These are phyloP conservation scores for Orychophragmus violaceus DNA, from an alignment of 345 rosid species.

Conservation along the genomic window DNA sequence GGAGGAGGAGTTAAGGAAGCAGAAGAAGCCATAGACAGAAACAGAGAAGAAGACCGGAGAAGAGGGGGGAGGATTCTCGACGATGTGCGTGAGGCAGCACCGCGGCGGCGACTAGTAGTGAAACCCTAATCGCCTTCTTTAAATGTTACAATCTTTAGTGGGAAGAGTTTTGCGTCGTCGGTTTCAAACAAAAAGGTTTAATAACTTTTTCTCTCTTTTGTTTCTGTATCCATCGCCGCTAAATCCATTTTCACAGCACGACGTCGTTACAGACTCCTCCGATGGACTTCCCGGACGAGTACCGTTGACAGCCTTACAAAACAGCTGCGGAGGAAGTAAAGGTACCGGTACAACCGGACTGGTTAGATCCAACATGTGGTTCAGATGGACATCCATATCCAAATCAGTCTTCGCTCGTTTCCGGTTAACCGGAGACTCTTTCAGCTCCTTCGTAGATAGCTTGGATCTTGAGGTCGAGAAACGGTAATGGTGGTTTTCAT, in stretches of 20 bases:
- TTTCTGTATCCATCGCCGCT: conserved; percentile 30
- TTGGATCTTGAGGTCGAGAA: conserved; percentile 59
- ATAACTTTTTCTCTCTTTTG: conserved; percentile 16
- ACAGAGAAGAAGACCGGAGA: too few species aligned
- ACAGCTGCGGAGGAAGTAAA: conserved; percentile 14
- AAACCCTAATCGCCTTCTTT: too few species aligned
- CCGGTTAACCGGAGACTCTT: conserved; percentile 4
- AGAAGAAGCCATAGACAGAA: too few species aligned
- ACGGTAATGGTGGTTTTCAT: conserved; percentile 39
- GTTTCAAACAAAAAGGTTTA: conserved; percentile 50
- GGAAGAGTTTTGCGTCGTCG: conserved; percentile 15
- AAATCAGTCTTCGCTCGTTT: neutral
- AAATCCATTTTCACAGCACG: conserved; percentile 50
- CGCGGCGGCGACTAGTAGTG: too few species aligned
- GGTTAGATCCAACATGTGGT: neutral
- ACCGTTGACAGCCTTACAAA: conserved; percentile 14
- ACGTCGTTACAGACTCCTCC: conserved; percentile 76
- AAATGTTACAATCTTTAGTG: neutral
- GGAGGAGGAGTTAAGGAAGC: too few species aligned
- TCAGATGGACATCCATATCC: conserved; percentile 11
- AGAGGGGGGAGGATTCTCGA: too few species aligned
- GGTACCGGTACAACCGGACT: neutral
- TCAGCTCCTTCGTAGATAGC: too few species aligned
- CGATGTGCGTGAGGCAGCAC: too few species aligned
- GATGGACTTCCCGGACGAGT: conserved; percentile 62